phyloP scores from a whole-genome alignment of 2,329 filamentous ascomycete species.

The Scedosporium dehoogii region DNA sequence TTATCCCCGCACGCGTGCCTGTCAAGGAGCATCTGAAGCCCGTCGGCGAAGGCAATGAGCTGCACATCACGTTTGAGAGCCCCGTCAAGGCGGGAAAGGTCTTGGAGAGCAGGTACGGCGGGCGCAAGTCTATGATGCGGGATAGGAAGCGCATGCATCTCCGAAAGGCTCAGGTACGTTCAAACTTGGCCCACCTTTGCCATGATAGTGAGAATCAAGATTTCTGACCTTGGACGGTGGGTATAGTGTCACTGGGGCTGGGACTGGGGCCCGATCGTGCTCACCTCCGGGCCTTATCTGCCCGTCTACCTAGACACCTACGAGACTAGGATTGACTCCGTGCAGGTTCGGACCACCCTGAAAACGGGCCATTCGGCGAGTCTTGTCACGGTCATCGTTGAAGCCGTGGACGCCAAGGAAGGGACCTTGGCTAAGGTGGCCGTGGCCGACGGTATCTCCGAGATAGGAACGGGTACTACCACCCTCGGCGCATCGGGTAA shows the following conservation, averaged over 20 bases:
- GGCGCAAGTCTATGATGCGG: slow-evolving; percentile 27
- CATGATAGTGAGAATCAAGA: neutral
- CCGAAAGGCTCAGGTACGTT: slow-evolving; percentile 46
- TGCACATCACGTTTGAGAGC: slow-evolving; percentile 46
- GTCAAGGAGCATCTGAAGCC: slow-evolving; percentile 32
- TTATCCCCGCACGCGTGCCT: slow-evolving; percentile 44
- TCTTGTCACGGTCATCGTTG: slow-evolving; percentile 25
- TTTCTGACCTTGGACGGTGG: neutral
- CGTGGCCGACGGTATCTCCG: slow-evolving; percentile 10
- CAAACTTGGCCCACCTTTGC: neutral
- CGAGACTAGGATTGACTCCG: slow-evolving; percentile 44
- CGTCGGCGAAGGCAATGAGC: slow-evolving; percentile 25
- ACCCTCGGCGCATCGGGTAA: neutral
- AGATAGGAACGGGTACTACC: neutral
- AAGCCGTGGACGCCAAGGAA: slow-evolving; percentile 16
- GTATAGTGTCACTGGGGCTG: slow-evolving; percentile 56
- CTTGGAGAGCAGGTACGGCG: slow-evolving; percentile 24
- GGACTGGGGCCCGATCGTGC: slow-evolving; percentile 59
- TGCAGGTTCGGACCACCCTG: slow-evolving; percentile 34
- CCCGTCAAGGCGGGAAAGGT: neutral
- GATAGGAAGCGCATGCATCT: slow-evolving; percentile 30
- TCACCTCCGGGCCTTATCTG: slow-evolving; percentile 57
- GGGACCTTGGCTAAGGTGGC: slow-evolving; percentile 16
- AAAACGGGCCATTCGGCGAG: slow-evolving; percentile 25
- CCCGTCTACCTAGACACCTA: slow-evolving; percentile 58